Percentiles rank a stretch among this genome's conserved stretches.
phyloP scores from a whole-genome alignment of 495 filamentous ascomycete species.

The Podospora anserina region DNA sequence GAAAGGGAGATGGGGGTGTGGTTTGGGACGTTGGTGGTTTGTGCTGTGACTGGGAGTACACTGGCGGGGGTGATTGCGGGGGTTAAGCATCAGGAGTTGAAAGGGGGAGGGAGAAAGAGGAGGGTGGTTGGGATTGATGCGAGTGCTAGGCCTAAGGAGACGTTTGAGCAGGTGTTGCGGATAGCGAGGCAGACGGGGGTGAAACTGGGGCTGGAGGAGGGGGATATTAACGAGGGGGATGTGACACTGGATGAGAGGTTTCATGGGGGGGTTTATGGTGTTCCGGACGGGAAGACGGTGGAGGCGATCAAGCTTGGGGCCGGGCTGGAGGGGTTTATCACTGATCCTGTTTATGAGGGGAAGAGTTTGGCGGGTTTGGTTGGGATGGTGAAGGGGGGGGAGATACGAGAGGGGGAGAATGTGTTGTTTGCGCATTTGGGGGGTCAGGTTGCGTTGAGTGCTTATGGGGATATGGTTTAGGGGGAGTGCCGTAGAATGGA shows the following conservation, averaged over 20 bases:
- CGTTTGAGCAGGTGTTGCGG: constrained; percentile 54
- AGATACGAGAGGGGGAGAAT: constrained; percentile 52
- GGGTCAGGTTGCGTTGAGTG: constrained; percentile 61
- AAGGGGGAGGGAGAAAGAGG: constrained; percentile 28
- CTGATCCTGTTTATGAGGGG: constrained; percentile 66
- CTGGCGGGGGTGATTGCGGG: constrained; percentile 63
- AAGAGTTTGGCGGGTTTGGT: constrained; percentile 66
- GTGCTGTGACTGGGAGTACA: constrained; percentile 61
- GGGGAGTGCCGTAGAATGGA: background rate
- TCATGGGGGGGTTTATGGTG: constrained; percentile 59
- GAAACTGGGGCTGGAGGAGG: constrained; percentile 54
- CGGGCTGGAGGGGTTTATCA: constrained; percentile 61
- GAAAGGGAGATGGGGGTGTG: constrained; percentile 54
- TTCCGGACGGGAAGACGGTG: constrained; percentile 54
- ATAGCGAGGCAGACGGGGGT: constrained; percentile 58
- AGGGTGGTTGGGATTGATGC: constrained; percentile 61
- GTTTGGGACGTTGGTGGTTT: constrained; percentile 61
- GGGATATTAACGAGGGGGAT: constrained; percentile 54
- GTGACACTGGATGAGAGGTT: constrained; percentile 59
- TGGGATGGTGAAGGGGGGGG: constrained; percentile 56
- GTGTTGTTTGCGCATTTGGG: constrained; percentile 64
- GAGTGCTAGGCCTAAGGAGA: constrained; percentile 54
- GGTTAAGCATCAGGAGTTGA: constrained; percentile 54
- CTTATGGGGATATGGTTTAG: constrained; percentile 39
- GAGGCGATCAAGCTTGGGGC: constrained; percentile 62